phyloP scores from a whole-genome alignment of 202 grass and related monocot species.

The Schoenoplectus triqueter region DNA sequence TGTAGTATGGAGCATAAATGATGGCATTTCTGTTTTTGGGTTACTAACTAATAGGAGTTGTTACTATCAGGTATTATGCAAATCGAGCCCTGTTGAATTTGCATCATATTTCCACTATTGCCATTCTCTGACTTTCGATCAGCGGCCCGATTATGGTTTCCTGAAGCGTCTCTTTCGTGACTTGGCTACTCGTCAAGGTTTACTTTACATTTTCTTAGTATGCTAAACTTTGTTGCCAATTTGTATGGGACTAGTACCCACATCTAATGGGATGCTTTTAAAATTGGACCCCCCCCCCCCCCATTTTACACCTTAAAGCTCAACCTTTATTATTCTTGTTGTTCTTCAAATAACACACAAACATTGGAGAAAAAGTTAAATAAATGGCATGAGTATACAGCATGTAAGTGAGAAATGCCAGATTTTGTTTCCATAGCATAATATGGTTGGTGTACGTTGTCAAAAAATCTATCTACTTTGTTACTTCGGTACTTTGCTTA shows the following conservation, averaged over 20 bases:
- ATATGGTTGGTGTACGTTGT: not conserved
- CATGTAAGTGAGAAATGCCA: no score
- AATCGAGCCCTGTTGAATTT: slow-evolving; percentile 80
- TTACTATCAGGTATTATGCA: slow-evolving; percentile 72
- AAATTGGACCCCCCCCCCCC: not conserved
- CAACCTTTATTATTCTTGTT: no score
- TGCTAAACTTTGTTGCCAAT: not conserved
- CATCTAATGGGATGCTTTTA: not conserved
- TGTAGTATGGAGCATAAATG: slow-evolving; percentile 11
- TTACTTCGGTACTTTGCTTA: not conserved
- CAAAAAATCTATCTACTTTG: slow-evolving; percentile 3
- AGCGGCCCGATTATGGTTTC: slow-evolving; percentile 85
- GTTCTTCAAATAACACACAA: no score
- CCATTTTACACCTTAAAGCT: no score
- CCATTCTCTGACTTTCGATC: slow-evolving; percentile 80
- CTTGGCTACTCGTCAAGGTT: slow-evolving; percentile 80
- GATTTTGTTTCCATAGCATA: not conserved
- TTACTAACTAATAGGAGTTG: slow-evolving; percentile 36
- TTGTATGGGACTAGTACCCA: not conserved
- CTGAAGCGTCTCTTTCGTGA: slow-evolving; percentile 81
- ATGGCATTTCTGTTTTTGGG: slow-evolving; percentile 13
- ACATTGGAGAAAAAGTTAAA: not conserved
- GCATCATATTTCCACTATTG: slow-evolving; percentile 94
- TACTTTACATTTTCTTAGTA: slow-evolving; percentile 1
- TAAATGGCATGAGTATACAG: no score